Evolutionary conservation across 2,329 filamentous ascomycete species (phyloP).

Genomic region (Rhinocladiella similis): DNA sequence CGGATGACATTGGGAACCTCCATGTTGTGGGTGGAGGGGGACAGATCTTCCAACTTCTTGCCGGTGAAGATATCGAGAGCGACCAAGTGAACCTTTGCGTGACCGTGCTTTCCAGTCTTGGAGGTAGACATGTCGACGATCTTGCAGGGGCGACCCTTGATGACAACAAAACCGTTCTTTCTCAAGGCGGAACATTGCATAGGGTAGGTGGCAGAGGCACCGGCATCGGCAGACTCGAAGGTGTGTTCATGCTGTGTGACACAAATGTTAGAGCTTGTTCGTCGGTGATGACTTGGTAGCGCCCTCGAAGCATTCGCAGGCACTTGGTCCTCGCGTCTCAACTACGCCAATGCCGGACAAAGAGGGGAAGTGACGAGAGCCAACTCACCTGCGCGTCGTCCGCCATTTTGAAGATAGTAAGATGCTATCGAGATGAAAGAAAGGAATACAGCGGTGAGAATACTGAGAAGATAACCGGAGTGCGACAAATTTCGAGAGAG

Average conservation of each 20-base stretch:
- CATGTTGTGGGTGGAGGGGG: conserved; percentile 83
- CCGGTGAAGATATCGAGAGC: conserved; percentile 98
- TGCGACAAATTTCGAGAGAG: conserved; percentile 26
- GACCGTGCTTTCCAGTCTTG: conserved; percentile 99
- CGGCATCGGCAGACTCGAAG: conserved; percentile 95
- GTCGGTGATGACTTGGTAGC: conserved; percentile 23
- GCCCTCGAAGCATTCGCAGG: conserved; percentile 28
- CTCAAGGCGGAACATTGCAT: conserved; percentile 99
- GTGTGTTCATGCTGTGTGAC: conserved; percentile 64
- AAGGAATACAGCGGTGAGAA: conserved; percentile 28
- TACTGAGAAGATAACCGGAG: conserved; percentile 19
- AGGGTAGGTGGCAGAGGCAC: conserved; percentile 89
- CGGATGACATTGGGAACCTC: conserved; percentile 93
- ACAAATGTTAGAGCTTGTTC: conserved; percentile 23
- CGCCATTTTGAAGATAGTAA: conserved; percentile 55
- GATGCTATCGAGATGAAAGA: conserved; percentile 22
- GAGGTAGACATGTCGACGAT: conserved; percentile 99
- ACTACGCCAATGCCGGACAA: conserved; percentile 26
- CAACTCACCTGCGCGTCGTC: conserved; percentile 65
- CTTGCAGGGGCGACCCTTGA: conserved; percentile 99
- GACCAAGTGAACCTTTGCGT: conserved; percentile 99
- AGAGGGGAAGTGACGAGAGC: conserved; percentile 25
- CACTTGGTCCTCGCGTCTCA: conserved; percentile 25
- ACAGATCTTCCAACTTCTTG: conserved; percentile 99
- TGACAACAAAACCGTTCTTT: conserved; percentile 98